Conservation (phyloP, 768 basidiomycete genomes). For the Hypholoma sublateritium region DNA sequence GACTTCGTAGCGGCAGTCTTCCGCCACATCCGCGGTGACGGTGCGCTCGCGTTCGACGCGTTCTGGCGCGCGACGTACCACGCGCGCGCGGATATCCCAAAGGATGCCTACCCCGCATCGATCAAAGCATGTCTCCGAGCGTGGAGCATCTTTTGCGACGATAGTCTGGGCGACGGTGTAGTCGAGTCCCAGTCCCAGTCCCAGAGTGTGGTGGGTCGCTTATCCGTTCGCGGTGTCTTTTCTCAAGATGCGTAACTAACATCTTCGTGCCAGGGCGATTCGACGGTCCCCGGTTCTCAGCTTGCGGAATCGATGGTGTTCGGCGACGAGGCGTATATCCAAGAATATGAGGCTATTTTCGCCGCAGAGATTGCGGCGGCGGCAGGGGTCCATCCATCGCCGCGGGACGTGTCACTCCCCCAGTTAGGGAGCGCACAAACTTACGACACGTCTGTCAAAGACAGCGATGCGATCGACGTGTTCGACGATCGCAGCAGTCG, state of each 20-base stretch:
- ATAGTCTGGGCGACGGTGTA: slow-evolving; percentile 42
- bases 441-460: neutral
- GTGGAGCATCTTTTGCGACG: slow-evolving; percentile 46
- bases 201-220: slow-evolving; percentile 32
- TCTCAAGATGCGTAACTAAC: neutral
- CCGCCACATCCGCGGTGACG: slow-evolving; percentile 44
- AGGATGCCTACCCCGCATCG: slow-evolving; percentile 36
- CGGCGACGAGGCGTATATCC: neutral
- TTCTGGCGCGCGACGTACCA: slow-evolving; percentile 64
- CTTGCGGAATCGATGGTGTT: slow-evolving; percentile 8
- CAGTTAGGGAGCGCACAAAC: neutral
- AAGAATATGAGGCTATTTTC: slow-evolving; percentile 1
- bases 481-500: neutral
- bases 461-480: neutral
- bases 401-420: neutral
- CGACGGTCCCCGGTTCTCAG: slow-evolving; percentile 30
- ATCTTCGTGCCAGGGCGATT: slow-evolving; percentile 12
- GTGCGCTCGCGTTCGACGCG: slow-evolving; percentile 49
- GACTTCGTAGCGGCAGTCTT: slow-evolving; percentile 54
- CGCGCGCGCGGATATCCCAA: slow-evolving; percentile 34
- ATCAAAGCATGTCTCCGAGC: slow-evolving; percentile 46
- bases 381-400: neutral
- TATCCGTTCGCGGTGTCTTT: neutral
- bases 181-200: slow-evolving; percentile 37
- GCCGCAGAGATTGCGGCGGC: neutral